Base-by-base conservation (phyloP, 2,329 filamentous ascomycete species). In the Plenodomus tracheiphilus region DNA sequence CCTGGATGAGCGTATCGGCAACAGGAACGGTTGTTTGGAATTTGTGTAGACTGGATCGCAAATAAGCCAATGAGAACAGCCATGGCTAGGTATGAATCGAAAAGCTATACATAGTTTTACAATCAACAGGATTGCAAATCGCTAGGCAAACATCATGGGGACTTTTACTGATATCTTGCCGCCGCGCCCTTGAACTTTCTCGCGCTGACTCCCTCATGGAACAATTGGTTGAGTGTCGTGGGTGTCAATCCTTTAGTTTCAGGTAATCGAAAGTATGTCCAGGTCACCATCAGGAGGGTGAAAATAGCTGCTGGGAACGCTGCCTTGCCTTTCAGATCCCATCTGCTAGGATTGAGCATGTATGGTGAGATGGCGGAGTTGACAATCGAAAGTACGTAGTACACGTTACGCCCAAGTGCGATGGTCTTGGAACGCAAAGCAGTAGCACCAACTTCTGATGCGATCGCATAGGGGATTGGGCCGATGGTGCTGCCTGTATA, bases 391-490 rank as follows among this genome's bases (percentile, higher is more conserved):
- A 90, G 87, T 39, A 94, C 76, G 62, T 92, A 91, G 76, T 73
- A 77, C 9, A 89, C 75, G 55, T 88, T 87, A 40, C 90, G 85
- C 1, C 87, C 89, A 3, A 95, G 80, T 1, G 91, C 89, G 36
- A 95, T 86, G 0, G 91, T 94, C 78, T 95, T 95, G 75, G 91
- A 89, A 66, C 91, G 87, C 30, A 95, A 79, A 4, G 90, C 81
- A 13, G 88, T 83, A 0, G 89, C 89, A 0, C 89, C 89, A 21
- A 95, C 72, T 70, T 96, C 91, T 1, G 87, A 82, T 2, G 94
- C 89, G 8, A 95, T 81, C 0, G 89, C 92, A 74, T 93, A 96
- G 70, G 87, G 89, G 9, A 95, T 88, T 0, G 91, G 92, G 21
- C 91, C 91, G 37, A 95, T 89, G 0, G 88, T 88, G 35, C 91